Base-by-base conservation (phyloP, 2,329 filamentous ascomycete genomes). In the Lojkania enalia region DNA sequence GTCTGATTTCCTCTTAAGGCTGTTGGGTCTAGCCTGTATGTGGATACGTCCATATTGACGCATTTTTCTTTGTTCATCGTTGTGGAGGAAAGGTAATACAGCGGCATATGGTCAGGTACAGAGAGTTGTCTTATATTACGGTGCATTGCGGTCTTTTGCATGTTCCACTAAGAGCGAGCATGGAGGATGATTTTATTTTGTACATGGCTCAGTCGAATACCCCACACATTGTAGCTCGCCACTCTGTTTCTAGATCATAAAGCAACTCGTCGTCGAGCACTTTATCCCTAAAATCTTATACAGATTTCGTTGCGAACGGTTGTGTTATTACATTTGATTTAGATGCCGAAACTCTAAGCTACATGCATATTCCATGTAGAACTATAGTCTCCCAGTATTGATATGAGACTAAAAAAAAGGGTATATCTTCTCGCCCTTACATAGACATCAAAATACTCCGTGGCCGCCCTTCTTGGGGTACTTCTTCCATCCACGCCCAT, bases 401-500 rank as follows among this genome's bases (percentile, higher is more conserved):
- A n/a, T n/a, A n/a, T n/a, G n/a, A n/a, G n/a, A n/a, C n/a, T n/a
- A n/a, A n/a, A n/a, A n/a, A n/a, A n/a, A n/a, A n/a, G n/a, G n/a
- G n/a, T n/a, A n/a, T n/a, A n/a, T n/a, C n/a, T n/a, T n/a, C n/a
- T n/a, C n/a, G n/a, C 30, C 30, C 30, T 16, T 12, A 16, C 30
- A 33, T n/a, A 27, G n/a, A 7, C 7, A 27, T 33, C 7, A 11
- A 9, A 33, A 20, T 9, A 20, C 33, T 15, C 33, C 33, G 21
- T 46, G 36, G 15, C 49, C 43, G 42, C 45, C 41, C 35, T 27
- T 15, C 25, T 44, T 86, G 56, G 85, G 85, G 79, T 82, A 88
- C 68, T 87, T 85, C 75, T 84, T 87, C 84, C 84, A 88, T 33
- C 85, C 84, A 67, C 84, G 76, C 60, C 86, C 85, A 70, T 88